These are phyloP conservation scores for Umbelopsis sp. DNA, from an alignment of 192 early-diverging fungal genomes.

Conservation along the genomic window DNA sequence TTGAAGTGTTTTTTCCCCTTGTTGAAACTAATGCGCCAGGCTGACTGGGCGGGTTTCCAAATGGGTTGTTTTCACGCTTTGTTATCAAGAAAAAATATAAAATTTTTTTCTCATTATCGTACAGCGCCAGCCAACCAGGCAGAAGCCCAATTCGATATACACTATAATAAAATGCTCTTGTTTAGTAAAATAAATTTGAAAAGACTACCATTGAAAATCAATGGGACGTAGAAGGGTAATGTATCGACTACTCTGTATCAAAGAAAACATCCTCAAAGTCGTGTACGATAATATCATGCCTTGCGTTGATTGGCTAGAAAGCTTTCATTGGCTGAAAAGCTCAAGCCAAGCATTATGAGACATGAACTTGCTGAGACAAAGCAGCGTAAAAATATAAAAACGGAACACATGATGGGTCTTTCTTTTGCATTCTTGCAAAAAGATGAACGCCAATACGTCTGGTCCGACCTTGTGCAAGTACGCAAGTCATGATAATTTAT, in stretches of 20 bases:
- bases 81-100: background rate
- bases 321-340: background rate
- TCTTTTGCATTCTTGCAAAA: too few relatives aligned
- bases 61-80: background rate
- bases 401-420: too few relatives aligned
- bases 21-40: background rate
- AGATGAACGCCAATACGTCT: background rate
- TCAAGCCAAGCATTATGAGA: background rate
- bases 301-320: background rate
- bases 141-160: too few relatives aligned
- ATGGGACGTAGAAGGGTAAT: too few relatives aligned
- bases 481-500: background rate
- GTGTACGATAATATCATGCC: background rate
- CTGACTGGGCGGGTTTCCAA: slow-evolving; percentile 1
- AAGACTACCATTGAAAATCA: too few relatives aligned
- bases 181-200: too few relatives aligned
- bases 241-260: too few relatives aligned
- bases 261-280: too few relatives aligned
- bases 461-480: background rate
- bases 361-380: background rate
- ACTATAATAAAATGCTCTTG: too few relatives aligned
- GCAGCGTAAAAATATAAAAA: too few relatives aligned
- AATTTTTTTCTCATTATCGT: too few relatives aligned
- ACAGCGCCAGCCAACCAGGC: too few relatives aligned
- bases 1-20: slow-evolving; percentile 3